Percentiles rank a stretch among this genome's conserved stretches.
Evolutionary conservation across 225 moss, liverwort and hornwort genomes (phyloP).

Genomic region (Asterella californica): DNA sequence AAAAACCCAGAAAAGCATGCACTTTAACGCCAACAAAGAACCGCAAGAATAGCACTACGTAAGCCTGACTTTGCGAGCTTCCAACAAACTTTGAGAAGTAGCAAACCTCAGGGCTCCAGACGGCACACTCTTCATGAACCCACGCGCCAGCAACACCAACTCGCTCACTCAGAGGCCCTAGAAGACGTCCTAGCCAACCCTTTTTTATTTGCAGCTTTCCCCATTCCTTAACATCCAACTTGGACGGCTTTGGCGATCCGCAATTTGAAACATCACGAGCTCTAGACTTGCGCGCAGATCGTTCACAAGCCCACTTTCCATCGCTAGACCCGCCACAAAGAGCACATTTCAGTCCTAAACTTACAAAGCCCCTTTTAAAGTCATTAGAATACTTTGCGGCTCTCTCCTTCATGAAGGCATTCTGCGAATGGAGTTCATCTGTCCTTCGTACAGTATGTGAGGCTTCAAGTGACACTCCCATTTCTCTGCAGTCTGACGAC

Average conservation of each 20-base stretch:
- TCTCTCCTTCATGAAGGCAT: slow-evolving; percentile 3
- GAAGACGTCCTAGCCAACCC: slow-evolving; percentile 78
- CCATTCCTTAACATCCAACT: slow-evolving; percentile 9
- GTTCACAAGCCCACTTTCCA: slow-evolving; percentile 21
- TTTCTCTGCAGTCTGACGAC: slow-evolving; percentile 4
- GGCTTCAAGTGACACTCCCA: background rate
- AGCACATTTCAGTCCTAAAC: slow-evolving; percentile 24
- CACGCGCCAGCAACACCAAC: slow-evolving; percentile 77
- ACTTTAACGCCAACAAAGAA: too few relatives aligned
- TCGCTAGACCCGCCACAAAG: slow-evolving; percentile 31
- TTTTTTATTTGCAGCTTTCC: slow-evolving; percentile 39
- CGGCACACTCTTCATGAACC: slow-evolving; percentile 81
- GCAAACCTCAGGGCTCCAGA: slow-evolving; percentile 82
- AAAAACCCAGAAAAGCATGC: too few relatives aligned
- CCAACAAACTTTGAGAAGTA: background rate
- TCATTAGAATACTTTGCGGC: slow-evolving; percentile 5
- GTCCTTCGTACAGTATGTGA: background rate
- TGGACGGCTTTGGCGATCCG: slow-evolving; percentile 1
- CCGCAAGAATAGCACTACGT: too few relatives aligned
- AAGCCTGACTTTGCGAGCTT: background rate
- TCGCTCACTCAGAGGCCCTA: slow-evolving; percentile 71
- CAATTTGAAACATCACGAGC: background rate
- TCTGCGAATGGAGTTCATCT: background rate
- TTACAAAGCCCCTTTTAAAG: slow-evolving; percentile 3
- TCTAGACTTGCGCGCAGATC: slow-evolving; percentile 2